phyloP scores from a whole-genome alignment of 2,329 filamentous ascomycete genomes.

The Trichophyton simii region DNA sequence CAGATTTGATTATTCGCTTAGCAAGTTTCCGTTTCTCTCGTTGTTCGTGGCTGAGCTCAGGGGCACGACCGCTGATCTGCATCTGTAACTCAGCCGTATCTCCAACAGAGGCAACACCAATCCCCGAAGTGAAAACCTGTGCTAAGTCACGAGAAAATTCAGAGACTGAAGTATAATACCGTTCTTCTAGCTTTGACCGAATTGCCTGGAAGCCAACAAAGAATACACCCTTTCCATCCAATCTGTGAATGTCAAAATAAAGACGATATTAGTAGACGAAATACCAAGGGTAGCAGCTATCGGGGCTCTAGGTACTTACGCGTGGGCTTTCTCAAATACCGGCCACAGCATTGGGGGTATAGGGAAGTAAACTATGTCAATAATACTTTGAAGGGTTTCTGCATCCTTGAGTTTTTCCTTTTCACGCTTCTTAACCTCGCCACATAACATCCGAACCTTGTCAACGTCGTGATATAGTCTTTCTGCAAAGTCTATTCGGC shows the following conservation, averaged over 20 bases:
- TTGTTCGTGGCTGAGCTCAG: slow-evolving; percentile 47
- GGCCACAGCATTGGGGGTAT: slow-evolving; percentile 63
- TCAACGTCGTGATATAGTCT: slow-evolving; percentile 54
- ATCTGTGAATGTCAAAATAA: slow-evolving; percentile 17
- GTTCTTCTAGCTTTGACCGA: slow-evolving; percentile 41
- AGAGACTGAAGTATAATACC: slow-evolving; percentile 48
- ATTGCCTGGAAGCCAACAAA: slow-evolving; percentile 42
- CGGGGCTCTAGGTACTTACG: slow-evolving; percentile 47
- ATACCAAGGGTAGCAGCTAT: neutral
- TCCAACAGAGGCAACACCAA: slow-evolving; percentile 37
- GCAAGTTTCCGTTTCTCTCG: slow-evolving; percentile 74
- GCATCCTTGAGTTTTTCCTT: slow-evolving; percentile 62
- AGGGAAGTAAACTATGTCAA: slow-evolving; percentile 87
- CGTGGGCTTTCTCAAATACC: slow-evolving; percentile 65
- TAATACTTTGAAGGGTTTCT: slow-evolving; percentile 61
- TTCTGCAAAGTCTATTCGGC: slow-evolving; percentile 80
- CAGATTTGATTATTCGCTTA: slow-evolving; percentile 73
- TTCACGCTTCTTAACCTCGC: slow-evolving; percentile 63
- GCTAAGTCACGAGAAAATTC: slow-evolving; percentile 49
- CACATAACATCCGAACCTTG: slow-evolving; percentile 57
- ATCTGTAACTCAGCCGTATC: slow-evolving; percentile 38
- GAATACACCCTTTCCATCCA: slow-evolving; percentile 44
- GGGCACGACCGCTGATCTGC: slow-evolving; percentile 37
- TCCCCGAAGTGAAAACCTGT: slow-evolving; percentile 43
- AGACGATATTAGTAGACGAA: slow-evolving; percentile 12